Percentiles rank a stretch among this genome's conserved stretches.
These are phyloP conservation scores for Basipetospora chlamydospora DNA, from an alignment of 2,329 filamentous ascomycete genomes.

Conservation along the genomic window DNA sequence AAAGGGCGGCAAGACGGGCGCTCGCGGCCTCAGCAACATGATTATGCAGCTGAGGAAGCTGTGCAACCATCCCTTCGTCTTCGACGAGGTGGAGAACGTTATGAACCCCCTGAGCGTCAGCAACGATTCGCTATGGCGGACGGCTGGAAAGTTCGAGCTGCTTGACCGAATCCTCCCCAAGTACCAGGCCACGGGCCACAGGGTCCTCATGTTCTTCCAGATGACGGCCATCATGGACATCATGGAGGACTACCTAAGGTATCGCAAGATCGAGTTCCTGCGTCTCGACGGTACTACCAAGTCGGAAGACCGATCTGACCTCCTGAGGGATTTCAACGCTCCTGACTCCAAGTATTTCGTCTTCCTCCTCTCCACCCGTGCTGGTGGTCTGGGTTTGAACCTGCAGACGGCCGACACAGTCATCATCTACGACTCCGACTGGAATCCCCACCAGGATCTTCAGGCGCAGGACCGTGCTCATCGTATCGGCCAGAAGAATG, in stretches of 20 bases:
- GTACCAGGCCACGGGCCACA: slow-evolving; percentile 79
- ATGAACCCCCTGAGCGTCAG: slow-evolving; percentile 84
- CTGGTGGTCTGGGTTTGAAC: slow-evolving; percentile 93
- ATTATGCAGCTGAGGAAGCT: slow-evolving; percentile 98
- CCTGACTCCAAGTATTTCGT: slow-evolving; percentile 89
- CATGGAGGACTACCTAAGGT: slow-evolving; percentile 94
- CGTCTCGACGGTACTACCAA: slow-evolving; percentile 95
- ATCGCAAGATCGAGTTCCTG: slow-evolving; percentile 70
- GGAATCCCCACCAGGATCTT: slow-evolving; percentile 98
- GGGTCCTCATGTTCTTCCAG: slow-evolving; percentile 99
- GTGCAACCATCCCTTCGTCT: slow-evolving; percentile 98
- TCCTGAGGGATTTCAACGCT: slow-evolving; percentile 79
- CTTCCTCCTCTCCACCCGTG: slow-evolving; percentile 95
- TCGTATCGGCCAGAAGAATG: slow-evolving; percentile 99
- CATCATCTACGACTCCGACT: slow-evolving; percentile 99
- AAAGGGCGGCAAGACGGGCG: slow-evolving; percentile 86
- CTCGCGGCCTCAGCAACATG: slow-evolving; percentile 97
- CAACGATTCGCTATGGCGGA: slow-evolving; percentile 91
- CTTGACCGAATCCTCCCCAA: slow-evolving; percentile 87
- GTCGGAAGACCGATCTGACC: slow-evolving; percentile 86
- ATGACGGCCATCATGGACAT: slow-evolving; percentile 99
- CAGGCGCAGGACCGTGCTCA: slow-evolving; percentile 99
- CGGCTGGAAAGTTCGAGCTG: slow-evolving; percentile 92
- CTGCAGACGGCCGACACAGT: slow-evolving; percentile 96
- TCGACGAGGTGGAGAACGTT: slow-evolving; percentile 93